Conservation (phyloP, 306 rosid genomes). For the Quercus engelmannii region DNA sequence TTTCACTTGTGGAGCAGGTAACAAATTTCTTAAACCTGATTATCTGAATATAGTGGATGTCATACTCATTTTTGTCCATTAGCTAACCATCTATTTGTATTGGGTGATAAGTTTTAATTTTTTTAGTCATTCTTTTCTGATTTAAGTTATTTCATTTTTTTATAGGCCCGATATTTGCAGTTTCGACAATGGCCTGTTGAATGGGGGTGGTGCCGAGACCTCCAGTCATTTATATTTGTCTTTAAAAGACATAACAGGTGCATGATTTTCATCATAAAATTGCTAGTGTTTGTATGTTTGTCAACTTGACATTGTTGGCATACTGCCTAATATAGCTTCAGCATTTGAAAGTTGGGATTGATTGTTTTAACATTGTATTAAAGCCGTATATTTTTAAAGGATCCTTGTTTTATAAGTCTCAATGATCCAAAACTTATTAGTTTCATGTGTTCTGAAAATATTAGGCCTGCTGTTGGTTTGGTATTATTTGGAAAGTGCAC, state of each 20-base stretch:
- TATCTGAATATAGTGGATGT: not conserved
- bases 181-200: slow-evolving; percentile 84
- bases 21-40: slow-evolving; percentile 16
- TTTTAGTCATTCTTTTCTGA: not conserved
- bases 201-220: slow-evolving; percentile 99
- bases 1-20: slow-evolving; percentile 97
- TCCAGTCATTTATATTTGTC: slow-evolving; percentile 85
- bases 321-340: too few species aligned
- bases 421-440: not conserved
- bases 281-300: too few species aligned
- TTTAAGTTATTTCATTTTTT: not conserved
- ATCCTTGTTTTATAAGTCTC: not conserved
- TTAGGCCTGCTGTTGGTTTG: not conserved
- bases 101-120: not conserved
- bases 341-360: not conserved
- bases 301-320: not conserved
- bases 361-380: not conserved
- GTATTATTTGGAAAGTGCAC: not conserved
- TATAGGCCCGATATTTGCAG: slow-evolving; percentile 65
- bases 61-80: not conserved
- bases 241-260: slow-evolving; percentile 90
- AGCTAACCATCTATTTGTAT: not conserved
- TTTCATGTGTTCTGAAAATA: not conserved
- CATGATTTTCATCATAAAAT: slow-evolving; percentile 11
- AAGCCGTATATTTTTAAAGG: not conserved